Evolutionary conservation across 345 rosid genomes (phyloP), one percentile per base, ranked within the genome.

Genomic region (Citrus medica): DNA sequence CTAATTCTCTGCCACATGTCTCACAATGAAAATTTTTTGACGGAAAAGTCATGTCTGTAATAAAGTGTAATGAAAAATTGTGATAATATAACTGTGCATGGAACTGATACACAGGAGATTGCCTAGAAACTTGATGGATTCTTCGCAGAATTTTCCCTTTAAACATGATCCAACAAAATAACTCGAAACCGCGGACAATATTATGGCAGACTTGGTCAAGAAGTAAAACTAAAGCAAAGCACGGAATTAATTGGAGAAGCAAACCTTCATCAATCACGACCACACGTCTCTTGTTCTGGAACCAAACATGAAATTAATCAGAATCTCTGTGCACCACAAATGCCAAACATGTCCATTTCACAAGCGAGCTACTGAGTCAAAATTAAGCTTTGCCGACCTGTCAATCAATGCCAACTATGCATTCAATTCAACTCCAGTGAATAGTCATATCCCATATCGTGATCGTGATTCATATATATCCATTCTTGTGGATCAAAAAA

Each of bases 401-500:
- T 17, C 83, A 14, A 55, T 51, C 62, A 37, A 59, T 46, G 78
- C 82, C 83, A 78, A 60, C 64, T 51, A 68, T 40, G 46, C 74
- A 64, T 55, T 67, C 51, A n/a, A 59, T 55, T 71, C 51, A 14
- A 61, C 78, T 71, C 66, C 78, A 46, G 21, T 75, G 84, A 82
- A 24, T 38, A 60, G 82, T 82, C 79, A 24, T 80, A 71, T 78
- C 79, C 51, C 56, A 56, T 35, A 42, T 16, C 30, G n/a, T 33
- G 2, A 16, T 35, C 61, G 22, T 64, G 7, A 17, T 62, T 42
- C 37, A 69, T 55, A 56, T 46, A 69, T 64, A 70, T 77, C 79
- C 75, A 35, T 30, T 67, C 35, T 38, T 71, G 82, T 77, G 85
- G 79, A 85, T 76, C 71, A 83, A 67, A 72, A 72, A 35, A 35